phyloP scores from a whole-genome alignment of 805 yeast species.

The Pichia rugopelliculosa region DNA sequence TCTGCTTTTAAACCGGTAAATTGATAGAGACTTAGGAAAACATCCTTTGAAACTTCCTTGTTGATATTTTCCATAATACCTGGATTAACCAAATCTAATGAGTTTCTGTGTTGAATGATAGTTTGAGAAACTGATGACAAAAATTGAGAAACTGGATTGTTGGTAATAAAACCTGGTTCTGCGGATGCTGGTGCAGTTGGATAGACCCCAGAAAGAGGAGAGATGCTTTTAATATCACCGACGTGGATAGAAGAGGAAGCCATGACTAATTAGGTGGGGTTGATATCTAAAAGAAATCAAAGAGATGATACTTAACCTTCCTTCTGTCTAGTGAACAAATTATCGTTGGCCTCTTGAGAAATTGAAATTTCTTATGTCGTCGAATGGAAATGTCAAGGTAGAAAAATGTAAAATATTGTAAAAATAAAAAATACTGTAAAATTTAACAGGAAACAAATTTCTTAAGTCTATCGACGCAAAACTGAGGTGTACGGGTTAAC shows the following conservation, averaged over 20 bases:
- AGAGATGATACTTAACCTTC: not conserved
- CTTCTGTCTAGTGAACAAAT: constrained; percentile 11
- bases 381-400: not conserved
- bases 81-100: constrained; percentile 81
- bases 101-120: constrained; percentile 68
- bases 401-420: no score
- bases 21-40: constrained; percentile 78
- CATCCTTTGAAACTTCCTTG: constrained; percentile 92
- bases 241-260: constrained; percentile 32
- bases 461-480: no score
- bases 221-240: constrained; percentile 50
- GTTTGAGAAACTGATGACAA: constrained; percentile 67
- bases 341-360: not conserved
- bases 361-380: not conserved
- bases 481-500: no score
- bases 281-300: not conserved
- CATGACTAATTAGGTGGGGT: constrained; percentile 16
- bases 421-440: no score
- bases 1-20: constrained; percentile 97
- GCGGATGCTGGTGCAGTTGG: constrained; percentile 41
- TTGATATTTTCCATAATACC: constrained; percentile 91
- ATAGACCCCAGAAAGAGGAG: constrained; percentile 53
- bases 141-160: constrained; percentile 77
- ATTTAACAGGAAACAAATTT: no score
- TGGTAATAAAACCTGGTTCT: constrained; percentile 57